Percentiles rank a stretch among this genome's conserved stretches.
Evolutionary conservation across 2,329 filamentous ascomycete genomes (phyloP).

Genomic region (Sporothrix dimorphospora): DNA sequence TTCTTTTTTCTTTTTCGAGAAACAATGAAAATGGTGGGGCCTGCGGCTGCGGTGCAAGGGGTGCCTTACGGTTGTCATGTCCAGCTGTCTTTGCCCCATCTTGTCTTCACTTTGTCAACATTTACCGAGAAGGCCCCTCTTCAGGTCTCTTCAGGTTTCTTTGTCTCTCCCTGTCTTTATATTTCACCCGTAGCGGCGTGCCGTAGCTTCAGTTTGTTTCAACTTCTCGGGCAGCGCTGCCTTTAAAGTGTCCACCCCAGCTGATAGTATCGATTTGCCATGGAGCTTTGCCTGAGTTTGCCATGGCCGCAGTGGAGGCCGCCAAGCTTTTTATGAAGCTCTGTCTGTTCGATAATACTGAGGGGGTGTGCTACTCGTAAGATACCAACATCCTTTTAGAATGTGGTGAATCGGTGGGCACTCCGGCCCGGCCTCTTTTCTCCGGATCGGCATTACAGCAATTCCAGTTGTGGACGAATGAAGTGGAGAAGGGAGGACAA

Average conservation of each 20-base stretch:
- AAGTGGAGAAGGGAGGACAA: background rate
- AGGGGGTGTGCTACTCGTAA: background rate
- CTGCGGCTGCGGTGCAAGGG: background rate
- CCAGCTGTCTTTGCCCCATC: background rate
- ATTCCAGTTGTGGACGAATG: background rate
- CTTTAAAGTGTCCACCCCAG: too few species aligned
- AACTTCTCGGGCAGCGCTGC: too few species aligned
- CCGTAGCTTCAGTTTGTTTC: too few species aligned
- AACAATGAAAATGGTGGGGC: background rate
- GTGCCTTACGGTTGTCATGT: too few species aligned
- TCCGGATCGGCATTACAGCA: background rate
- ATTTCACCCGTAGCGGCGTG: background rate
- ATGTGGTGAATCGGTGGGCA: too few species aligned
- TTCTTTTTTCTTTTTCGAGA: background rate
- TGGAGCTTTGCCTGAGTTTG: background rate
- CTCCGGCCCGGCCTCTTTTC: background rate
- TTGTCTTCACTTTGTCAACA: background rate
- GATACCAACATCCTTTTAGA: too few species aligned
- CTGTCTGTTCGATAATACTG: background rate
- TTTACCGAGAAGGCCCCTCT: background rate
- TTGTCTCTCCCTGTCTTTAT: slow-evolving; percentile 4
- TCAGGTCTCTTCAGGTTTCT: background rate
- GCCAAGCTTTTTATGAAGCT: background rate
- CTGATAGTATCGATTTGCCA: too few species aligned
- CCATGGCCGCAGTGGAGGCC: background rate